A percentile compares a stretch with the other conserved stretches of the same genome.
Conservation (phyloP, 2,329 filamentous ascomycete species). For the Allantophomopsis cytisporea region DNA sequence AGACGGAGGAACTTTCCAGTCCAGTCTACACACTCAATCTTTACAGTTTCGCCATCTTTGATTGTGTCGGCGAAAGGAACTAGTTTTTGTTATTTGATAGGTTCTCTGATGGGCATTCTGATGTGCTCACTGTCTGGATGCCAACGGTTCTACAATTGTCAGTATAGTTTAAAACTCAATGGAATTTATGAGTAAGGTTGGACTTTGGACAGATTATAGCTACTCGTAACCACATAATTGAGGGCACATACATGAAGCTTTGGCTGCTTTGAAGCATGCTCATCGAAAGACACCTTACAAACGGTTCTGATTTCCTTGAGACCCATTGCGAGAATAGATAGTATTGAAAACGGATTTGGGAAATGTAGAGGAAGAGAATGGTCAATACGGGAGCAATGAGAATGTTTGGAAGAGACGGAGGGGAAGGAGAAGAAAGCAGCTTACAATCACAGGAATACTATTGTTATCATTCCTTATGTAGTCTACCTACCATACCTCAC, state of each 20-base stretch:
- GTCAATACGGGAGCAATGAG: neutral
- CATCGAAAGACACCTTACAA: constrained; percentile 60
- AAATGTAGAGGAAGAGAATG: neutral
- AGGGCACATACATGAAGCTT: constrained; percentile 49
- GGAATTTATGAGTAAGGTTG: too few relatives aligned
- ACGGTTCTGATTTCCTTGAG: constrained; percentile 51
- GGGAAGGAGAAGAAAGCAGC: neutral
- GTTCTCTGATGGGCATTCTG: neutral
- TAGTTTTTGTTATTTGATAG: constrained; percentile 19
- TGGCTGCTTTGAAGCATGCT: constrained; percentile 54
- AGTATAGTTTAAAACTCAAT: too few relatives aligned
- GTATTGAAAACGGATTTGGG: neutral
- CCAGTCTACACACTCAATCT: constrained; percentile 65
- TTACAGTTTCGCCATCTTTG: constrained; percentile 74
- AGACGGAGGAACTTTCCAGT: constrained; percentile 66
- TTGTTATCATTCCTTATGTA: too few relatives aligned
- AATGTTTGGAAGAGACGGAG: neutral
- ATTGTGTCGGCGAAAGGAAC: constrained; percentile 64
- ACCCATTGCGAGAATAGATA: constrained; percentile 22
- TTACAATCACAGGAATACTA: too few relatives aligned
- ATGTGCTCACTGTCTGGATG: constrained; percentile 64
- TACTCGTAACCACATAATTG: too few relatives aligned
- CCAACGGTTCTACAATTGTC: constrained; percentile 60
- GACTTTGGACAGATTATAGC: too few relatives aligned
- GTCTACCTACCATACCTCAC: too few relatives aligned